phyloP scores from a whole-genome alignment of 116 monocot genomes.

The Phalaenopsis hybrid region DNA sequence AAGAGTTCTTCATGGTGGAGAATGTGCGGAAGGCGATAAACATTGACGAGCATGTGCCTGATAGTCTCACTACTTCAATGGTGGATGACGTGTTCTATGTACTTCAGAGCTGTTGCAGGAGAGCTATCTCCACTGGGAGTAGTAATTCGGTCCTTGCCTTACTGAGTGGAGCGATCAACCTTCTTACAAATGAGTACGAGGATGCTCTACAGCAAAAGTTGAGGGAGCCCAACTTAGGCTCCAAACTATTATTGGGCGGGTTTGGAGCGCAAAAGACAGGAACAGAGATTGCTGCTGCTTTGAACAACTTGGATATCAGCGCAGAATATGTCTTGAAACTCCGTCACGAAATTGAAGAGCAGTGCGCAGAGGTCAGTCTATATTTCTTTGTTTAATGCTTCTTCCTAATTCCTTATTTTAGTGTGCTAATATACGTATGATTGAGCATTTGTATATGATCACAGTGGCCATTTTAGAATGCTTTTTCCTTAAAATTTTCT shows the following conservation, averaged over 20 bases:
- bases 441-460: background rate
- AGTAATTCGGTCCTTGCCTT: slow-evolving; percentile 79
- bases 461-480: background rate
- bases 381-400: slow-evolving; percentile 5
- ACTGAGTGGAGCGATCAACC: slow-evolving; percentile 60
- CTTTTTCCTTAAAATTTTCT: background rate
- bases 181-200: slow-evolving; percentile 83
- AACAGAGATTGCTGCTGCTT: slow-evolving; percentile 65
- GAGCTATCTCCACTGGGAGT: slow-evolving; percentile 76
- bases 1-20: slow-evolving; percentile 99
- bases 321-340: slow-evolving; percentile 87
- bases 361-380: slow-evolving; percentile 61
- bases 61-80: slow-evolving; percentile 84
- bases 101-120: slow-evolving; percentile 87
- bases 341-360: slow-evolving; percentile 83
- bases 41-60: slow-evolving; percentile 74
- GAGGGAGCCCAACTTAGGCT: slow-evolving; percentile 76
- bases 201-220: slow-evolving; percentile 82
- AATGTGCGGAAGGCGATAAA: slow-evolving; percentile 92
- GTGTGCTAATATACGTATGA: background rate
- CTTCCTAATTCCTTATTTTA: background rate
- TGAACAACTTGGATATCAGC: slow-evolving; percentile 91
- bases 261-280: slow-evolving; percentile 72
- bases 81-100: slow-evolving; percentile 98
- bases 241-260: slow-evolving; percentile 86